These are phyloP conservation scores for Tetradesmus obliquus DNA, from an alignment of 139 green algal genomes.

Conservation along the genomic window DNA sequence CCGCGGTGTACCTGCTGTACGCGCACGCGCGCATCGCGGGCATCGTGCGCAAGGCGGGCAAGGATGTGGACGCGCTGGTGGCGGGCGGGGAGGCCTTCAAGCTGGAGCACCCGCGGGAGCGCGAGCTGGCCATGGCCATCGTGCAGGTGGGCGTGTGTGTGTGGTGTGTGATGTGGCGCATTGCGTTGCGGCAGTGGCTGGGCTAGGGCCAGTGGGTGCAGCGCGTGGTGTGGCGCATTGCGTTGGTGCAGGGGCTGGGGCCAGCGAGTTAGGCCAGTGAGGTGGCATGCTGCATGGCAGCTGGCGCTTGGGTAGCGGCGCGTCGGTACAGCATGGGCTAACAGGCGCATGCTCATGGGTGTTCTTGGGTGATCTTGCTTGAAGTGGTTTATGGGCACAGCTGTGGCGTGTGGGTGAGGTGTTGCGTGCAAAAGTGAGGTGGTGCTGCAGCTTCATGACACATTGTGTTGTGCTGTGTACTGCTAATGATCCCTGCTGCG, in stretches of 20 bases:
- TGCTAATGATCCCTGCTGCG: not conserved
- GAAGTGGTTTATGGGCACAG: no score
- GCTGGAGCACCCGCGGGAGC: conserved; percentile 73
- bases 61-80: conserved; percentile 70
- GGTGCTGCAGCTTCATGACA: not conserved
- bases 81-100: conserved; percentile 48
- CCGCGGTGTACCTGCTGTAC: conserved; percentile 98
- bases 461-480: not conserved
- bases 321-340: not conserved
- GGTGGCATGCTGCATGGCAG: not conserved
- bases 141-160: not conserved
- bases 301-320: no score
- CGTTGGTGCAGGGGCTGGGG: not conserved
- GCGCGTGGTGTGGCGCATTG: not conserved
- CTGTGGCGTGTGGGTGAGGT: not conserved
- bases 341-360: not conserved
- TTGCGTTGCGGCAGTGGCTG: not conserved
- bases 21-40: conserved; percentile 92
- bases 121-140: conserved; percentile 57
- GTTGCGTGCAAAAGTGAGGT: not conserved
- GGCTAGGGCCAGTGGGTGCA: not conserved
- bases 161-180: not conserved
- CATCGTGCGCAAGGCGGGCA: conserved; percentile 83
- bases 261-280: not conserved
- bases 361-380: no score